These are phyloP conservation scores for Penicillium decumbens DNA, from an alignment of 2,329 filamentous ascomycete species.

Conservation along the genomic window DNA sequence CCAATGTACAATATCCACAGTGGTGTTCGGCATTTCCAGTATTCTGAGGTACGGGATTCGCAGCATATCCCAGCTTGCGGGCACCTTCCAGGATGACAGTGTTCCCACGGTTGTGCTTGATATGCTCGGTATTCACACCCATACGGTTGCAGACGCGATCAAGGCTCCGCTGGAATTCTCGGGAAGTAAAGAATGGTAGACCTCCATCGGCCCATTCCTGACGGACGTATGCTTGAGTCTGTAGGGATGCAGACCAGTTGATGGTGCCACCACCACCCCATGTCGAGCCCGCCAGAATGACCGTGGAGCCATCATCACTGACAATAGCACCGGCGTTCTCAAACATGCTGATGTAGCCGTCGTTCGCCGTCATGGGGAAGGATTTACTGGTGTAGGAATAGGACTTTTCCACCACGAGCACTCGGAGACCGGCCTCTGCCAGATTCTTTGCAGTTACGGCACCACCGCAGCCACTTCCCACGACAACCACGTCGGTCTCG, in stretches of 20 bases:
- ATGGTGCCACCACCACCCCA: conserved; percentile 86
- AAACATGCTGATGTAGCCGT: conserved; percentile 61
- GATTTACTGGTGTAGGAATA: conserved; percentile 69
- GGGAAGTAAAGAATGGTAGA: conserved; percentile 67
- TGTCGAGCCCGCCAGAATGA: conserved; percentile 62
- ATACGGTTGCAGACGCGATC: conserved; percentile 75
- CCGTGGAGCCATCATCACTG: conserved; percentile 56
- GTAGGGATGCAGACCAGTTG: conserved; percentile 70
- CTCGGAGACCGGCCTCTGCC: conserved; percentile 67
- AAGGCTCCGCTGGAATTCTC: conserved; percentile 70
- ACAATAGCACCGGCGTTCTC: conserved; percentile 60
- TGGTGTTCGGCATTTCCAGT: conserved; percentile 68
- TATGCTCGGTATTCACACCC: conserved; percentile 63
- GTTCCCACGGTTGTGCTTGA: conserved; percentile 71
- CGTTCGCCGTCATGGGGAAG: conserved; percentile 66
- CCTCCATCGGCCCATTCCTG: conserved; percentile 71
- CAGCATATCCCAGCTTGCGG: conserved; percentile 66
- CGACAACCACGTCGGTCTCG: conserved; percentile 75
- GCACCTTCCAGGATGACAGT: conserved; percentile 68
- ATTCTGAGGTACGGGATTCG: conserved; percentile 71
- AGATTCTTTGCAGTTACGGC: conserved; percentile 76
- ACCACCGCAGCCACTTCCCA: conserved; percentile 83
- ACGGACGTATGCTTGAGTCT: conserved; percentile 71
- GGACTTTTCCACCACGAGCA: conserved; percentile 77
- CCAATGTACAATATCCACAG: conserved; percentile 62